Conservation (phyloP, 2,329 filamentous ascomycete species). For the Periconia macrospinosa region DNA sequence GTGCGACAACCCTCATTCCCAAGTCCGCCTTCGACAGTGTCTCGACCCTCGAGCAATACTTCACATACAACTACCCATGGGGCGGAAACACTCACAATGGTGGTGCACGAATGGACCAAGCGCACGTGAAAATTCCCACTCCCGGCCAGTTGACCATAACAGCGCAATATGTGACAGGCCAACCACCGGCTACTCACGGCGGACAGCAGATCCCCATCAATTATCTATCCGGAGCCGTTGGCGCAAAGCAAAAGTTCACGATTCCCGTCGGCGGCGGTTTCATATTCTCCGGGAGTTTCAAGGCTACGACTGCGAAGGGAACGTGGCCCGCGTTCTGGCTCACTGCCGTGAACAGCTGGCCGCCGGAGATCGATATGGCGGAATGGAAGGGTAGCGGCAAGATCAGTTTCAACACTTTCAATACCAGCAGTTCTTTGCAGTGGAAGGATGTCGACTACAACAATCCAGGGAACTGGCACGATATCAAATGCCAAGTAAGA, state of each 20-base stretch:
- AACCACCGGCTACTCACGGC: conserved; percentile 36
- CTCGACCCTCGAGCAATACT: conserved; percentile 44
- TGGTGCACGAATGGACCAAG: conserved; percentile 56
- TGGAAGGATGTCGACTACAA: conserved; percentile 55
- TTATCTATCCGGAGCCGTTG: conserved; percentile 55
- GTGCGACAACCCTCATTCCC: conserved; percentile 29
- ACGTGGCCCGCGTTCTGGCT: conserved; percentile 65
- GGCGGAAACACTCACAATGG: conserved; percentile 60
- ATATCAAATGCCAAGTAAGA: conserved; percentile 54
- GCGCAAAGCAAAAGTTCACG: conserved; percentile 47
- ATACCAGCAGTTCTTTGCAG: conserved; percentile 51
- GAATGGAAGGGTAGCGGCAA: conserved; percentile 63
- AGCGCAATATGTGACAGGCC: conserved; percentile 49
- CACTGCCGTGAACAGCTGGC: conserved; percentile 58
- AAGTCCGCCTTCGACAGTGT: conserved; percentile 34
- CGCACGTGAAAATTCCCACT: conserved; percentile 46
- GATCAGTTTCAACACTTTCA: conserved; percentile 60
- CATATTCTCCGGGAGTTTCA: conserved; percentile 45
- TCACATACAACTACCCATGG: conserved; percentile 60
- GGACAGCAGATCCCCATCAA: conserved; percentile 47
- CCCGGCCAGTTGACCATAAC: conserved; percentile 51
- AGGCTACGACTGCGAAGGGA: conserved; percentile 44
- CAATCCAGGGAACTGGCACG: conserved; percentile 52
- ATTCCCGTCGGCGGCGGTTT: conserved; percentile 43
- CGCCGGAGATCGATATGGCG: conserved; percentile 62